Conservation (phyloP, 1,284 basidiomycete species). For the Phellopilus nigrolimitatus region DNA sequence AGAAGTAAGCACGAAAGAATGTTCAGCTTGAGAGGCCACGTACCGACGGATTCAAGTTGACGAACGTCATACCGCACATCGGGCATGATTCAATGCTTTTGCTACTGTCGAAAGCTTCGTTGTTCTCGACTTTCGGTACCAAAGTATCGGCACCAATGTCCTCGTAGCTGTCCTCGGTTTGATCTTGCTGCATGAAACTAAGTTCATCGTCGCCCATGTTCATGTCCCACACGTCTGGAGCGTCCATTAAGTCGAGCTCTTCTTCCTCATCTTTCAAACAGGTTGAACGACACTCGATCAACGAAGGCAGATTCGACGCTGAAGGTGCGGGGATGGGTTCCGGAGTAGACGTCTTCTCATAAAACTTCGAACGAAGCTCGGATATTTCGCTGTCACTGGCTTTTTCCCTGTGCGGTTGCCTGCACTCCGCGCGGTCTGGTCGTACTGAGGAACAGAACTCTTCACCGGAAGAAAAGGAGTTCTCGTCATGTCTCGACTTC, state of each 20-base stretch:
- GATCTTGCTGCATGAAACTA: background rate
- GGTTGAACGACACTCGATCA: background rate
- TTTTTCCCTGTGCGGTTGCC: background rate
- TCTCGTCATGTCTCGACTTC: background rate
- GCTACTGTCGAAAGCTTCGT: conserved; percentile 26
- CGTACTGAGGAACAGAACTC: background rate
- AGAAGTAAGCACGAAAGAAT: conserved; percentile 4
- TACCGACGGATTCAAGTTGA: conserved; percentile 29
- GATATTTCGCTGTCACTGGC: background rate
- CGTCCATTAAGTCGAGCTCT: conserved; percentile 28
- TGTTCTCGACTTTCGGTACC: too few relatives aligned
- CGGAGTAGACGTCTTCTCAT: background rate
- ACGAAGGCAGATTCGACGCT: background rate
- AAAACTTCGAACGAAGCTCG: background rate
- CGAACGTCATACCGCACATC: conserved; percentile 34
- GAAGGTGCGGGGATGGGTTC: background rate
- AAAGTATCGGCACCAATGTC: too few relatives aligned
- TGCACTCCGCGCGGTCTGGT: background rate
- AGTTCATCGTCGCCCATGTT: conserved; percentile 58
- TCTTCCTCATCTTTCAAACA: conserved; percentile 8
- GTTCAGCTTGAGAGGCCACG: conserved; percentile 21
- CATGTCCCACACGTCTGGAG: conserved; percentile 45
- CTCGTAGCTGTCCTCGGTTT: conserved; percentile 24
- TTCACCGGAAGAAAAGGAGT: background rate
- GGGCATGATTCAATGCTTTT: conserved; percentile 33